Evolutionary conservation across 176 grass and related monocot species (phyloP), one percentile per base, ranked within the genome.

Genomic region (Melocanna baccifera): DNA sequence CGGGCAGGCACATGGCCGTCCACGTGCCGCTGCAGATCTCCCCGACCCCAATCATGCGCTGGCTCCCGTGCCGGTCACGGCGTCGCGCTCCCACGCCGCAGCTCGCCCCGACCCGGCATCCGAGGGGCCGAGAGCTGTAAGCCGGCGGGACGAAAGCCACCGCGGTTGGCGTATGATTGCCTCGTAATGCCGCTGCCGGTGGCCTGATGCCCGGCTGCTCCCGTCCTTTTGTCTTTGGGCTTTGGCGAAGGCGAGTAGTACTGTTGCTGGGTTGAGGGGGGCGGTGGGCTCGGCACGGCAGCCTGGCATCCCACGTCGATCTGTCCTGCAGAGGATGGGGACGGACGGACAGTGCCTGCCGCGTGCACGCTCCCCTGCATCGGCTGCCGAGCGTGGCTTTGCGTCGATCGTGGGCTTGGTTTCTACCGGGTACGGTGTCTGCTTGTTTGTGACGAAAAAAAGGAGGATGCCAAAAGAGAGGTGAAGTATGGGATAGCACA

Each of bases 331-430:
- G 14, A 20, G 14, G 75, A 41, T 13, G 37, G 15, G 40, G 23
- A 16, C 8, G 55, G 48, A 0, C 25, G 0, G 55, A 28, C 58
- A 7, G 15, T 12, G 41, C 25, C 76, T 47, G 76, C 59, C 25
- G 76, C 25, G 15, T 7, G 57, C 73, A 40, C 51, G 51, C 29
- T 51, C 1, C 70, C 9, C 43, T 73, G 7, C 45, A 13, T 42
- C 28, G 28, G 8, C 39, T 10, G 26, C 37, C 5, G 34, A 0
- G 47, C 2, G 73, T 14, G 46, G 12, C 81, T 89, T 89, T 89
- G 87, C 87, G 73, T 89, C 67, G 18, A 13, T 63, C 58, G 6
- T 73, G 75, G 87, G 81, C 79, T 84, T 88, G 32, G 56, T 83
- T 64, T 78, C 42, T 55, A 2, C 37, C 37, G 13, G 3, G 67